phyloP scores from a whole-genome alignment of 805 yeast genomes.

The Pichia cephalocereana region DNA sequence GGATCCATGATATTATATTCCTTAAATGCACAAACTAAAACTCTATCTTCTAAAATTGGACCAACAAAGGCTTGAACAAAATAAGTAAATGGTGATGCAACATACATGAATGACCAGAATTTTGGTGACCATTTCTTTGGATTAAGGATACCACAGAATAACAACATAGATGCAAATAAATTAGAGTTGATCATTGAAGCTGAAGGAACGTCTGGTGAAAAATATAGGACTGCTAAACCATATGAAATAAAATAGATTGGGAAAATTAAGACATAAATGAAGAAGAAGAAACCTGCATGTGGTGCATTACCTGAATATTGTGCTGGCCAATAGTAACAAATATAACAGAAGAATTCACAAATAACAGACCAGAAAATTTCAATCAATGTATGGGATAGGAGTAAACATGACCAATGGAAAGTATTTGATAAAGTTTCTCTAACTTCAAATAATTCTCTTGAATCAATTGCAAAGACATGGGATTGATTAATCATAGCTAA shows the following conservation, averaged over 20 bases:
- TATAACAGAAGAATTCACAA: constrained; percentile 38
- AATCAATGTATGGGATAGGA: constrained; percentile 42
- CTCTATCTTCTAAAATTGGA: constrained; percentile 38
- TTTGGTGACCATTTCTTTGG: constrained; percentile 54
- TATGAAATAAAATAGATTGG: constrained; percentile 40
- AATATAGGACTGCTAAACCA: constrained; percentile 47
- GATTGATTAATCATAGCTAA: constrained; percentile 57
- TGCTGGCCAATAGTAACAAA: constrained; percentile 29
- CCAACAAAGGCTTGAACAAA: constrained; percentile 52
- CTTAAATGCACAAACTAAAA: constrained; percentile 35
- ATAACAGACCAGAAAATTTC: constrained; percentile 54
- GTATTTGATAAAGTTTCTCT: constrained; percentile 64
- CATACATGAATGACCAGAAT: constrained; percentile 78
- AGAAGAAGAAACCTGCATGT: constrained; percentile 41
- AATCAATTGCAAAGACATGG: constrained; percentile 46
- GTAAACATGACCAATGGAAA: constrained; percentile 57
- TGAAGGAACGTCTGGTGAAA: constrained; percentile 57
- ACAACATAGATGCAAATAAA: constrained; percentile 46
- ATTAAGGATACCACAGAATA: constrained; percentile 63
- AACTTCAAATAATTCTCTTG: constrained; percentile 57
- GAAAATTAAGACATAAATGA: constrained; percentile 29
- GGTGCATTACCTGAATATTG: constrained; percentile 28
- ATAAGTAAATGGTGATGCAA: constrained; percentile 61
- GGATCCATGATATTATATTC: constrained; percentile 45
- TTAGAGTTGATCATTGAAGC: constrained; percentile 54